Base-by-base conservation (phyloP, 306 rosid species). In the Arachis hypogaea region DNA sequence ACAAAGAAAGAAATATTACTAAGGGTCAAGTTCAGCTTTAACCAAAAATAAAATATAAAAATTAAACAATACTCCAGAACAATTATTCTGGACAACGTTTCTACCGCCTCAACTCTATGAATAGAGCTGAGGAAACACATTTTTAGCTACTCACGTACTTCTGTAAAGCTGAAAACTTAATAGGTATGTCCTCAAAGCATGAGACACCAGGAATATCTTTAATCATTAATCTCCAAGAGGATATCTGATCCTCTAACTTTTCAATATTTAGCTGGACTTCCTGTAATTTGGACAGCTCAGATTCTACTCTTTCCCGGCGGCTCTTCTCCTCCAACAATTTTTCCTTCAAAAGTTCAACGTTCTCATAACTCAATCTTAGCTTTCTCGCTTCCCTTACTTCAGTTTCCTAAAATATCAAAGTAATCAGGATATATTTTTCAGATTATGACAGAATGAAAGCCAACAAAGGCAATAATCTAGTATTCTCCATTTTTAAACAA, bases 361-460 rank as follows among this genome's bases (percentile, higher is more conserved):
- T 82, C 74, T 92, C 96, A 63, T 84, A 89, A 71, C 89, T 88
- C 49, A 88, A 86, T 86, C 78, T 94, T 76, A 94, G 80, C 85
- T 88, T 94, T 77, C 88, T 85, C 47, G 98, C 97, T 88, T 87
- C 97, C 85, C 87, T 91, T 71, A 91, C 97, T 81, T 91, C 98
- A 78, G 95, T 81, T 77, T 94, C 98, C 98, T 94, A 80, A 75
- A 70, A 73, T 68, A 36, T n/a, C 79, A 77, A 81, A 55, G 75
- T 54, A 79, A 79, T 73, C 73, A 75, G 54, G 68, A 46, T 57
- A 54, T 8, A 54, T 58, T 49, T 49, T 71, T 76, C 72, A 63
- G 44, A 46, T 14, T 71, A 62, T 33, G n/a, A 61, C 7, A 66
- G 64, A 11, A 73, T 4, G 62, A 49, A 18, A 22, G 72, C 8